Evolutionary conservation across 1,139 yeast species (phyloP), one percentile per base, ranked within the genome.

Genomic region (Pneumocystis sp.): DNA sequence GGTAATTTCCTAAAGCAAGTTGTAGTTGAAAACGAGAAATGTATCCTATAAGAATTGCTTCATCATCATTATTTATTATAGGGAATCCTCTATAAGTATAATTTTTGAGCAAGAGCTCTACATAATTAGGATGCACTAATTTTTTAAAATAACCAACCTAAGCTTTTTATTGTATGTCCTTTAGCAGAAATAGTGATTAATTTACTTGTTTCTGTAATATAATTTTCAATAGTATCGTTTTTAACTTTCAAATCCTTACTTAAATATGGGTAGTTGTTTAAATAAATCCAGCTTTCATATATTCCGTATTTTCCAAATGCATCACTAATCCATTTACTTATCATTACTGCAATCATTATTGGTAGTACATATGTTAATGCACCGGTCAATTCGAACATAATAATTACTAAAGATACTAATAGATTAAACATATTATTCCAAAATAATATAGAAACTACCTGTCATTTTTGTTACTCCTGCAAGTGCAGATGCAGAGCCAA

Each of bases 381-480:
- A 35, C 85, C 83, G 0, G 87, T 84, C 63, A 83, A 74, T 70
- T 83, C 87, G 72, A 84, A 83, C 66, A 83, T 72, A 64, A 84
- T 83, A 10, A 83, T 82, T 0, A 84, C 85, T 62, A 83, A 73
- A 0, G 87, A 82, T 60, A 84, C 82, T 50, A 50, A 50, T 50
- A 50, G 12, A 50, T 50, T 50, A 50, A 25, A 37, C 21, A 12
- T 12, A 50, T 25, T 21, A 12, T 25, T 50, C 10, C 25, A 25
- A 25, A 25, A 21, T 50, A 10, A 25, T 25, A 6, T 1, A 25
- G 12, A 25, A 25, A 25, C 25, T 19, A 50, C 57, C 57, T 66
- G 83, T 83, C 87, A 83, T 84, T 68, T 87, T 75, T 0, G 87
- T 84, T 3, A 83, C 83, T 1, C 87, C 87, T 0, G 87, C 87